phyloP scores from a whole-genome alignment of 2,329 filamentous ascomycete genomes.

The Fusarium sp. region DNA sequence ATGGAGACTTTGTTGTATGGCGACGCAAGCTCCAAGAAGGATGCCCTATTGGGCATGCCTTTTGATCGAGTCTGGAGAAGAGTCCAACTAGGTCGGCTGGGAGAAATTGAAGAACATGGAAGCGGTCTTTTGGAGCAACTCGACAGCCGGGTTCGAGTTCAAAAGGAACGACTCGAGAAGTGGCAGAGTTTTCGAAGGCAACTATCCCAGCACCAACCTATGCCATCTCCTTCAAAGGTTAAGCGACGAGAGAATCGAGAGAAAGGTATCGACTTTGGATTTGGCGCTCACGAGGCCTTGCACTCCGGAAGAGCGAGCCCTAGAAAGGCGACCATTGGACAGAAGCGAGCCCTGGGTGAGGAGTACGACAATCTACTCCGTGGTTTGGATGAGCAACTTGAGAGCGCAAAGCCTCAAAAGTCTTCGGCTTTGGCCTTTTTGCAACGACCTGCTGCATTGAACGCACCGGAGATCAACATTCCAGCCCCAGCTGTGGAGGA shows the following conservation, averaged over 20 bases:
- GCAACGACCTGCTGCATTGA: slow-evolving; percentile 19
- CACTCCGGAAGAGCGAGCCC: slow-evolving; percentile 53
- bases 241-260: slow-evolving; percentile 39
- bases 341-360: slow-evolving; percentile 45
- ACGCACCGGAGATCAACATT: not conserved
- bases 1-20: slow-evolving; percentile 77
- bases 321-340: slow-evolving; percentile 40
- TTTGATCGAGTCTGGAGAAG: slow-evolving; percentile 80
- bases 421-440: slow-evolving; percentile 38
- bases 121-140: slow-evolving; percentile 76
- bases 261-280: slow-evolving; percentile 65
- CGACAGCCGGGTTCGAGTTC: slow-evolving; percentile 73
- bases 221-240: slow-evolving; percentile 38
- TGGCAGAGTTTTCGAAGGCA: slow-evolving; percentile 77
- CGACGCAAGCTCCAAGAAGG: slow-evolving; percentile 66
- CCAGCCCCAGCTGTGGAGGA: slow-evolving; percentile 14
- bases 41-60: slow-evolving; percentile 72
- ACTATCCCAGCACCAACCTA: slow-evolving; percentile 53
- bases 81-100: slow-evolving; percentile 69
- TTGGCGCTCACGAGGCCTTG: slow-evolving; percentile 64
- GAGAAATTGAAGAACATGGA: slow-evolving; percentile 65
- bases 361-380: slow-evolving; percentile 60
- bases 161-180: slow-evolving; percentile 75
- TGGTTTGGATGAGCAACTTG: slow-evolving; percentile 57
- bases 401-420: slow-evolving; percentile 36